These are phyloP conservation scores for Colletotrichum sp. DNA, from an alignment of 2,329 filamentous ascomycete species.

Conservation along the genomic window DNA sequence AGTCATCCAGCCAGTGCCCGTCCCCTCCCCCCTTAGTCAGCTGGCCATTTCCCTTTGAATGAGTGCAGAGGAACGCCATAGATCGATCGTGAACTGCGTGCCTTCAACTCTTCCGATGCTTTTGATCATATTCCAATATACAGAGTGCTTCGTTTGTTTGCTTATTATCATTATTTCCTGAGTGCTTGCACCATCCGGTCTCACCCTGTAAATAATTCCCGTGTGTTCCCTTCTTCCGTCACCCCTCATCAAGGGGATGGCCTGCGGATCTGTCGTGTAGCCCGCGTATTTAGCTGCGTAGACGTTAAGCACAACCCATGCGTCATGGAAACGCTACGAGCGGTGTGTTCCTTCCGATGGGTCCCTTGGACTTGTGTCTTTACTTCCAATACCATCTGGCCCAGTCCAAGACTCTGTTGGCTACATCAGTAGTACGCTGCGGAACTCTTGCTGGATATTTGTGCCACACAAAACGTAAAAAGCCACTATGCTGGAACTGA, in stretches of 20 bases:
- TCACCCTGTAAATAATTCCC: background rate
- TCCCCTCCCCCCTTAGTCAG: background rate
- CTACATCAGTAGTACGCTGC: background rate
- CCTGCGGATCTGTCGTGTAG: background rate
- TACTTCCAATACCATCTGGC: background rate
- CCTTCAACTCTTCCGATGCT: background rate
- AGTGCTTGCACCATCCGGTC: background rate
- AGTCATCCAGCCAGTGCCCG: background rate
- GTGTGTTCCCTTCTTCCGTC: background rate
- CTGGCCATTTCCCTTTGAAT: background rate
- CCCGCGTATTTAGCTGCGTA: background rate
- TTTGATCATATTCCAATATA: background rate
- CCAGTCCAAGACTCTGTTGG: background rate
- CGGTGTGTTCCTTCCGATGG: background rate
- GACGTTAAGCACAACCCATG: background rate
- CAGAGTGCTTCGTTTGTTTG: background rate
- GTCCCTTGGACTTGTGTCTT: background rate
- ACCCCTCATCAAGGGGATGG: background rate
- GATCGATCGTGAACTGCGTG: background rate
- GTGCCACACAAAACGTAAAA: background rate
- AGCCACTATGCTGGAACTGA: slow-evolving; percentile 9
- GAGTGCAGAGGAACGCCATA: background rate
- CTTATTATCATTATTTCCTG: background rate
- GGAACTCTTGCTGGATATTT: background rate
- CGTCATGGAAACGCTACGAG: background rate